Base-by-base conservation (phyloP, 192 early-diverging fungal species). In the Backusella macrospora region DNA sequence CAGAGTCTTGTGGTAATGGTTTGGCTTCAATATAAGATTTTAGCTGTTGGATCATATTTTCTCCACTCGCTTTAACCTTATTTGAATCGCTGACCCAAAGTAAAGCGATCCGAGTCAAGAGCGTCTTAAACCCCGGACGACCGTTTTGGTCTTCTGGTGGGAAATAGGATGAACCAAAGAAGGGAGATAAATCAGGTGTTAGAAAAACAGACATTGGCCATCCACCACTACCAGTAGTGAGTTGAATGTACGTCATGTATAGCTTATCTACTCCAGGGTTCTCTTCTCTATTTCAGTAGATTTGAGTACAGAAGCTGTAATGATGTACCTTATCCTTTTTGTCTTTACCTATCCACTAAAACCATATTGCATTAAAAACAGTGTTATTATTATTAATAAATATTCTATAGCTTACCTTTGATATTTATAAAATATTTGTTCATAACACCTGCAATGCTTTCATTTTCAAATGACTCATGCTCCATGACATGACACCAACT, bases 141-240 rank as follows among this genome's bases (percentile, higher is more conserved):
- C 84, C 84, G 21, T 64, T 18, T 43, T 52, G 71, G 68, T 82
- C 84, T n/a, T 76, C 68, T 23, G 81, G 79, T 37, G 84, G 79
- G 55, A 82, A 85, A 65, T 85, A 85, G 12, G 81, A 83, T 34
- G 71, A 79, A 29, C 84, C 84, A 78, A 83, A 82, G 13, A 85
- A 78, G 16, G 84, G 83, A 40, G 81, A 76, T 29, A 83, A 66
- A 23, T 82, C 80, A 9, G 86, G 84, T 21, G 90, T 90, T 34
- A 91, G 67, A 55, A 88, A 88, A 1, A 89, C 87, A 6, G 80
- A 84, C 87, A 91, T 90, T 10, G 90, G 90, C 90, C 90, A 91
- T 38, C 90, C 90, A n/a, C 88, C 90, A 39, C 79, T 66, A n/a
- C 90, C 90, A 16, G 86, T 79, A 15, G 83, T 78, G 23, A 82